These are phyloP conservation scores for Cyclotella cryptica DNA, from an alignment of 108 stramenopile genomes.

Conservation along the genomic window DNA sequence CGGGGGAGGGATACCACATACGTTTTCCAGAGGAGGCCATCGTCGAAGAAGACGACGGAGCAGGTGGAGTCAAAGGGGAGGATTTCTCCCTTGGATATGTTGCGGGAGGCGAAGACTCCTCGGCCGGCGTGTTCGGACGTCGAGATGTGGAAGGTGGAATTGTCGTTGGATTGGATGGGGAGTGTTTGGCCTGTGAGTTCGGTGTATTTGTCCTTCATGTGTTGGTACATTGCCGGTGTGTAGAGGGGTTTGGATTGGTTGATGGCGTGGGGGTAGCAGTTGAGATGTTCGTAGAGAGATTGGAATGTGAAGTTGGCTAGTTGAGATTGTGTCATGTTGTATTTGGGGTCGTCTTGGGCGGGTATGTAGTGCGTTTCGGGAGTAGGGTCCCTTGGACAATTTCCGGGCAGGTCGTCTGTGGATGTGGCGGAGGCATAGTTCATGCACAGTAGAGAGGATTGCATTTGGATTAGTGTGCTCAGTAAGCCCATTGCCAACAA, in stretches of 20 bases:
- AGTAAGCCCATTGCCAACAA: no score
- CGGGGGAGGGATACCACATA: not conserved
- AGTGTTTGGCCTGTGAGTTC: not conserved
- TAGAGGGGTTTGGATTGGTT: constrained; percentile 1
- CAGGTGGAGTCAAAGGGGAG: not conserved
- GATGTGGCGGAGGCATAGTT: no score
- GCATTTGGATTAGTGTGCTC: no score
- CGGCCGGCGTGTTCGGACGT: not conserved
- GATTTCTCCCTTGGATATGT: constrained; percentile 12
- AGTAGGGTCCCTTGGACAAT: not conserved
- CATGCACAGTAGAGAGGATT: no score
- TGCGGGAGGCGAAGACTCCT: constrained; percentile 4
- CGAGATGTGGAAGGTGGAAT: not conserved
- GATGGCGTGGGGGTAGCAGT: constrained; percentile 1
- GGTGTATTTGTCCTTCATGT: not conserved
- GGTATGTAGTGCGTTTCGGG: not conserved
- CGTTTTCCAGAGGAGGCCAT: not conserved
- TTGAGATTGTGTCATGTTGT: not conserved
- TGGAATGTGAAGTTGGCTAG: not conserved
- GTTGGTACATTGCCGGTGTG: constrained; percentile 1
- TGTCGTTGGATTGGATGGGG: no score
- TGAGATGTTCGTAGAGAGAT: constrained; percentile 1
- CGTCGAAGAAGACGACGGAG: not conserved
- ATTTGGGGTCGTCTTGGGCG: constrained; percentile 1
- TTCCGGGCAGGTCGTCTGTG: not conserved